A percentile compares a stretch with the other conserved stretches of the same genome.
phyloP scores from a whole-genome alignment of 2,329 filamentous ascomycete genomes.

The Sarocladium brachiariae region DNA sequence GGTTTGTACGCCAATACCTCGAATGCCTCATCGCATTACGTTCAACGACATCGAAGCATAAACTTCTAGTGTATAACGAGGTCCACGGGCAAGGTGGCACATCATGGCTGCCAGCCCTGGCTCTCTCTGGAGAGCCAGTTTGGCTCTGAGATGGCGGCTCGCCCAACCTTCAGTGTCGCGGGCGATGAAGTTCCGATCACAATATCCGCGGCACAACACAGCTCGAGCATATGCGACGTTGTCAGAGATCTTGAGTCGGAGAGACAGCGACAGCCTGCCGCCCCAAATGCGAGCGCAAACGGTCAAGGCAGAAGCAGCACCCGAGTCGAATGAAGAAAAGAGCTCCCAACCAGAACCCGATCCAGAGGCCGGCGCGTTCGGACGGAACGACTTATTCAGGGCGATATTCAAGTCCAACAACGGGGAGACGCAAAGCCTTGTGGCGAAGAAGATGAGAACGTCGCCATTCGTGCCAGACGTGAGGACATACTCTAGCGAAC shows the following conservation, averaged over 20 bases:
- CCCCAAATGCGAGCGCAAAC: neutral
- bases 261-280: neutral
- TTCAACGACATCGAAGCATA: neutral
- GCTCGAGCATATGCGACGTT: neutral
- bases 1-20: no score
- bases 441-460: neutral
- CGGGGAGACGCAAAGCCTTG: neutral
- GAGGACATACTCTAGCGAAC: slow-evolving; percentile 8
- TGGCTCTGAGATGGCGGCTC: neutral
- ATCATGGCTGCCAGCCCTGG: neutral
- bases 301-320: neutral
- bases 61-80: neutral
- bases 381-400: slow-evolving; percentile 6
- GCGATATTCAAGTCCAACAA: slow-evolving; percentile 2
- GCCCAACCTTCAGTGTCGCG: neutral
- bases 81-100: neutral
- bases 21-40: neutral
- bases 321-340: neutral
- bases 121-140: neutral
- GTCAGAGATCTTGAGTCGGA: neutral
- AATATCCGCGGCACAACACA: no score
- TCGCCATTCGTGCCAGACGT: slow-evolving; percentile 11
- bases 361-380: neutral
- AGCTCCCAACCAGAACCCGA: neutral
- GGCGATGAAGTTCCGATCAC: neutral